Conservation (phyloP, 2,329 filamentous ascomycete species). For the Apiospora malaysiana region DNA sequence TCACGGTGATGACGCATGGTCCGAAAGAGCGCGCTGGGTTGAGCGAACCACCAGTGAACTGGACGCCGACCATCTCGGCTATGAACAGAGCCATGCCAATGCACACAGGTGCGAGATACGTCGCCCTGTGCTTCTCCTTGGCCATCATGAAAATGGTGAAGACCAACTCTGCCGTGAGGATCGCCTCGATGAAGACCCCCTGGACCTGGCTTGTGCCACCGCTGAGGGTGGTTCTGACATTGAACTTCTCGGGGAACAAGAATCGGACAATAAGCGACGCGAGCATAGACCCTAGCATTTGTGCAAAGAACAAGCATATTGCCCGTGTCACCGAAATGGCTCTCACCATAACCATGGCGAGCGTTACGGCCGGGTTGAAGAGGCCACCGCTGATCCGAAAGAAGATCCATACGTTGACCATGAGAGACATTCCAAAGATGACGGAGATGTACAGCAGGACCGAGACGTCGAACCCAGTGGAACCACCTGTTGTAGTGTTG, state of each 20-base stretch:
- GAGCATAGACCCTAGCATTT: constrained; percentile 29
- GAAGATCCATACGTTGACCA: constrained; percentile 47
- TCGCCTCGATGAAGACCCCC: constrained; percentile 61
- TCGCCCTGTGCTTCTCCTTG: constrained; percentile 67
- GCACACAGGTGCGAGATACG: constrained; percentile 66
- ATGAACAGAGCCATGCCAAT: constrained; percentile 69
- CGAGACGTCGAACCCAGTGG: constrained; percentile 28
- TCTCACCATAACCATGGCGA: constrained; percentile 30
- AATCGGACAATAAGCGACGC: constrained; percentile 43
- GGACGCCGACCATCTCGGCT: constrained; percentile 48
- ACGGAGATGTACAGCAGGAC: constrained; percentile 41
- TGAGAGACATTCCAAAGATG: constrained; percentile 42
- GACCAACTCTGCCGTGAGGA: constrained; percentile 59
- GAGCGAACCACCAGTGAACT: constrained; percentile 54
- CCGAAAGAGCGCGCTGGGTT: constrained; percentile 55
- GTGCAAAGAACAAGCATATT: constrained; percentile 26
- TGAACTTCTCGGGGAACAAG: constrained; percentile 53
- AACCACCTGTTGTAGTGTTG: constrained; percentile 29
- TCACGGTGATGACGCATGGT: constrained; percentile 48
- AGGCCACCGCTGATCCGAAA: constrained; percentile 42
- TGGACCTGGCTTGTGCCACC: constrained; percentile 50
- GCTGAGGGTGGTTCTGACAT: constrained; percentile 53
- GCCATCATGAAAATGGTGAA: constrained; percentile 65
- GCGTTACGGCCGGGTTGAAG: constrained; percentile 32
- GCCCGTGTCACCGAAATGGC: constrained; percentile 25